These are phyloP conservation scores for Irpex lacteus DNA, from an alignment of 1,284 basidiomycete genomes.

Conservation along the genomic window DNA sequence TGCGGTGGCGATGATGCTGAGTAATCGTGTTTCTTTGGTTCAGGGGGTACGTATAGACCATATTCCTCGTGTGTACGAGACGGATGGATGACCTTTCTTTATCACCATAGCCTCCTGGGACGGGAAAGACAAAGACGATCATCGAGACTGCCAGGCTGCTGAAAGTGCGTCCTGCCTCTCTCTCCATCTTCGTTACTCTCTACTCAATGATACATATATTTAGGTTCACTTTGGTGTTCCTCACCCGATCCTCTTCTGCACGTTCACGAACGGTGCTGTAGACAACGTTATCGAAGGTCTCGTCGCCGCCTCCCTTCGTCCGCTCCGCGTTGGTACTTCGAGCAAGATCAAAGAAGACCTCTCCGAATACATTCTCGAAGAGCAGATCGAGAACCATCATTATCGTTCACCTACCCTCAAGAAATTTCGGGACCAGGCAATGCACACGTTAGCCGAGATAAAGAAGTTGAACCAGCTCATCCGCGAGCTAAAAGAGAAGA, in stretches of 20 bases:
- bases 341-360: constrained; percentile 63
- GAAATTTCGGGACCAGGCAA: constrained; percentile 32
- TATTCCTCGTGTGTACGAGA: constrained; percentile 1
- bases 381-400: constrained; percentile 58
- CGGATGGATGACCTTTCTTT: constrained; percentile 6
- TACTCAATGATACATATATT: not conserved
- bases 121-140: constrained; percentile 92
- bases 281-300: constrained; percentile 87
- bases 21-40: constrained; percentile 74
- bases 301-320: constrained; percentile 31
- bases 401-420: constrained; percentile 47
- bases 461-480: constrained; percentile 25
- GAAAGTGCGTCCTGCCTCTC: constrained; percentile 52
- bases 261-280: constrained; percentile 94
- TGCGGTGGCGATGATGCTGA: constrained; percentile 81
- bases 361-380: constrained; percentile 61
- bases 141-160: constrained; percentile 82
- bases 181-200: too few relatives aligned
- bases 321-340: constrained; percentile 73
- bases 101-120: constrained; percentile 79
- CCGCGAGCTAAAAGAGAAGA: not conserved
- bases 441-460: constrained; percentile 17
- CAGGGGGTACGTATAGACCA: constrained; percentile 68
- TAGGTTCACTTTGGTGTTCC: constrained; percentile 79
- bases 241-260: constrained; percentile 84